Base-by-base conservation (phyloP, 1,284 basidiomycete genomes). In the Clitocybe nebularis region DNA sequence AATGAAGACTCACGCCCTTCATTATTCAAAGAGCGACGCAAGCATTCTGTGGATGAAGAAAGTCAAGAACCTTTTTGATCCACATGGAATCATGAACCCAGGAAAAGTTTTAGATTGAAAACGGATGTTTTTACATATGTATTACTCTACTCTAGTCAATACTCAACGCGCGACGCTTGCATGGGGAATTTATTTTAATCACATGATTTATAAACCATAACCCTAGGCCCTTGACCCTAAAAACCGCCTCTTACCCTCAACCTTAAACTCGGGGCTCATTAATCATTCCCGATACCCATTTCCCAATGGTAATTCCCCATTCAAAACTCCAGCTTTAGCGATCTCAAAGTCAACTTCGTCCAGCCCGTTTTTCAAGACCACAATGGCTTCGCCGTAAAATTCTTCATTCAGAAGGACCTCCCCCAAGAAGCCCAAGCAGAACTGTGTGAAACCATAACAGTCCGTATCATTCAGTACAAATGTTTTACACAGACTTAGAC, bases 1-100 rank as follows among this genome's bases (percentile, higher is more conserved):
- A 0, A 94, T 94, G 89, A 99, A 99, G 69, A 89, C 90, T 0
- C 82, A 89, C 50, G 91, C 92, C 34, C 78, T 99, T 24, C 79
- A 79, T 25, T 99, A 97, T 66, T 90, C 90, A 5, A 96, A 99
- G 68, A 78, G 74, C 48, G 69, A 74, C 10, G 76, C 80, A 19
- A 89, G 86, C 52, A 86, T 97, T 55, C 83, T 81, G 42, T 72
- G 84, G 70, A 99, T 99, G 95, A 87, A 80, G 66, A 81, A 76
- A 63, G 81, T 99, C 60, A 97, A 98, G 67, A 61, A 78, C n/a
- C 59, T 93, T 10, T 94, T 97, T 58, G 96, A 99, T 64, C 90
- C 92, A 3, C 77, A 84, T 38, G 86, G 89, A 3, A 89, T 99
- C 56, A 84, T 98, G 77, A 96, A 92, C 56, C 92, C 92, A 0